phyloP scores from a whole-genome alignment of 352 stramenopile genomes.

The Pythium plurisporium region DNA sequence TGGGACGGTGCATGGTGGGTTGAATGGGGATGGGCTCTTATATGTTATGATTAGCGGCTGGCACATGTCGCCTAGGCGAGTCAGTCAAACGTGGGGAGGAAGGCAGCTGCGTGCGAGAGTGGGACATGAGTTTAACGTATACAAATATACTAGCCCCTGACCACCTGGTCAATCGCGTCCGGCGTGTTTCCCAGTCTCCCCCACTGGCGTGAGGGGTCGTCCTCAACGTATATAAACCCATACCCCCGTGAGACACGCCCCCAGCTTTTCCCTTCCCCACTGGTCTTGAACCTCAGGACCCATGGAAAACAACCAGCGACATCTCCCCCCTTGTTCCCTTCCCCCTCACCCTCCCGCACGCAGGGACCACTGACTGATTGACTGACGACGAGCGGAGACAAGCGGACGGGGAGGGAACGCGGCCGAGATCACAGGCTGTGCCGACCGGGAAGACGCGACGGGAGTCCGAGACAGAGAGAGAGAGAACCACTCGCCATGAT shows the following conservation, averaged over 20 bases:
- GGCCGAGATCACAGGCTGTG: neutral
- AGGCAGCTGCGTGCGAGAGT: constrained; percentile 9
- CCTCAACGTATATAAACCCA: constrained; percentile 23
- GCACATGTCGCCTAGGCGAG: neutral
- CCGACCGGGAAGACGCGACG: too few relatives aligned
- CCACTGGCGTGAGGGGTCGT: constrained; percentile 11
- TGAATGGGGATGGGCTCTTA: neutral
- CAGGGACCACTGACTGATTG: constrained; percentile 12
- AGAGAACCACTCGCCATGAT: constrained; percentile 9
- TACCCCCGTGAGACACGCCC: constrained; percentile 19
- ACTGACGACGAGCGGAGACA: constrained; percentile 9
- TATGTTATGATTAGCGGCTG: constrained; percentile 13
- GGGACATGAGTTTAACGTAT: constrained; percentile 20
- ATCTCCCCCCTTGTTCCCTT: neutral
- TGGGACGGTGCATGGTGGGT: constrained; percentile 15
- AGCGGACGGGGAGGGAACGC: neutral
- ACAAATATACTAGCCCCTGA: constrained; percentile 7
- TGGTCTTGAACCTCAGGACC: constrained; percentile 14
- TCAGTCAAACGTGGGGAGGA: too few relatives aligned
- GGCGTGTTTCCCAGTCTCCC: too few relatives aligned
- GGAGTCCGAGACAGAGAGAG: neutral
- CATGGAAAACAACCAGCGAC: constrained; percentile 20
- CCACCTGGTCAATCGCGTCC: constrained; percentile 1
- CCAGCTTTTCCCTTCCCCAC: neutral
- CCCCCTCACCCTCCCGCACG: neutral